Evolutionary conservation across 2,329 filamentous ascomycete genomes (phyloP).

Genomic region (Aspergillus amoenus): DNA sequence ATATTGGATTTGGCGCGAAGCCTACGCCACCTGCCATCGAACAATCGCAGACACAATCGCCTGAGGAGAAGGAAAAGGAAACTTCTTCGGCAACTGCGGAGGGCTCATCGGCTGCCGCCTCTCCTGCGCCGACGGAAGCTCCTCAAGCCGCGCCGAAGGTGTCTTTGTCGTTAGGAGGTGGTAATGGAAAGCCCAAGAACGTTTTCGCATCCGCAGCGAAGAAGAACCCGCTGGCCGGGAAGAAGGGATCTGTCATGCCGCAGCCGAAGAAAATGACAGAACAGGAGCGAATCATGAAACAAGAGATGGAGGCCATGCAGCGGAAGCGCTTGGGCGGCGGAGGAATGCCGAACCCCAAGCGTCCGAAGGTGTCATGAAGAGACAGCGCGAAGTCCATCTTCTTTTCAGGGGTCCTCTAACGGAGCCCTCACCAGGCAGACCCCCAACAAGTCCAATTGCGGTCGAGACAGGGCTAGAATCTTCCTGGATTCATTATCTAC

Average conservation of each 20-base stretch:
- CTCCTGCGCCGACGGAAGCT: conserved; percentile 18
- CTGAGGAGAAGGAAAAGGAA: conserved; percentile 15
- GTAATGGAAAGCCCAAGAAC: conserved; percentile 54
- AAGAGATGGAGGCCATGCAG: conserved; percentile 64
- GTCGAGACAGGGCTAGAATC: no score
- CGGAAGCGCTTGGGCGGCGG: conserved; percentile 56
- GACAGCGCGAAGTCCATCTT: background rate
- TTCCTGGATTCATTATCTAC: no score
- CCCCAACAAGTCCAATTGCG: background rate
- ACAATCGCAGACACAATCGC: conserved; percentile 23
- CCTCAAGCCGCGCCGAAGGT: conserved; percentile 40
- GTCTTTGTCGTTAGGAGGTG: conserved; percentile 63
- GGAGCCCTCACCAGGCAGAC: background rate
- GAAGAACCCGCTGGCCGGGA: conserved; percentile 70
- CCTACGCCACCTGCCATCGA: conserved; percentile 13
- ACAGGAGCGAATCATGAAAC: conserved; percentile 84
- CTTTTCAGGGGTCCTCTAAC: background rate
- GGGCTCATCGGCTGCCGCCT: conserved; percentile 16
- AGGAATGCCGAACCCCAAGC: conserved; percentile 34
- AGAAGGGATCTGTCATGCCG: conserved; percentile 60
- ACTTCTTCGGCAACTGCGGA: conserved; percentile 14
- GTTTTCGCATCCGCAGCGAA: conserved; percentile 64
- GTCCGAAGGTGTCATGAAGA: conserved; percentile 33
- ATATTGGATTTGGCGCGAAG: conserved; percentile 54
- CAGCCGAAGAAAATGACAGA: conserved; percentile 83